These are phyloP conservation scores for Trichoderma koningii DNA, from an alignment of 2,329 filamentous ascomycete species.

Conservation along the genomic window DNA sequence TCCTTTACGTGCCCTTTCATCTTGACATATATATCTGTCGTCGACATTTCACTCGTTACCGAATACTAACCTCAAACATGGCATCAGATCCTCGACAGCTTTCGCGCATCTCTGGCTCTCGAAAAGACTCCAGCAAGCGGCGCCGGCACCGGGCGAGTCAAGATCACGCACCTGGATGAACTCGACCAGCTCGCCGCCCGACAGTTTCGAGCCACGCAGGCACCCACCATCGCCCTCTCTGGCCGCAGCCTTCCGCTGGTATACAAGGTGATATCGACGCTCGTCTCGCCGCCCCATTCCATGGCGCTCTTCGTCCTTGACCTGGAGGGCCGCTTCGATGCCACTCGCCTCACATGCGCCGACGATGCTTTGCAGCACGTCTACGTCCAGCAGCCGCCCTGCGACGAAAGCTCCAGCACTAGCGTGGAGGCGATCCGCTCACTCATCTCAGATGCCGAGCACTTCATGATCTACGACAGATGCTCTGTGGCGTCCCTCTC, in stretches of 20 bases:
- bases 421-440: conserved; percentile 37
- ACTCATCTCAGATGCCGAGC: conserved; percentile 46
- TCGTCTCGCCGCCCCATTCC: conserved; percentile 51
- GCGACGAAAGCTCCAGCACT: conserved; percentile 23
- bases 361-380: conserved; percentile 51
- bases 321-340: conserved; percentile 57
- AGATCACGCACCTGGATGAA: conserved; percentile 45
- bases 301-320: conserved; percentile 59
- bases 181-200: conserved; percentile 51
- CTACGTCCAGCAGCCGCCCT: conserved; percentile 51
- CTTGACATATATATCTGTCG: no score
- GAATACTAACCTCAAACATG: neutral
- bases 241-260: conserved; percentile 58
- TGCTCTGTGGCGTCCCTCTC: conserved; percentile 44
- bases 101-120: conserved; percentile 28
- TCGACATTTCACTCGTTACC: neutral
- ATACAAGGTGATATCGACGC: conserved; percentile 55
- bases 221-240: conserved; percentile 51
- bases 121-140: conserved; percentile 2
- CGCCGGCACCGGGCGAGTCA: conserved; percentile 28
- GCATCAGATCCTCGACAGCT: conserved; percentile 33
- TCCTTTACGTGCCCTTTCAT: no score
- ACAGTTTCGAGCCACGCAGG: conserved; percentile 53
- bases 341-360: conserved; percentile 47
- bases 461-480: conserved; percentile 54